These are phyloP conservation scores for Antitrichia curtipendula DNA, from an alignment of 225 moss, liverwort and hornwort species.

Conservation along the genomic window DNA sequence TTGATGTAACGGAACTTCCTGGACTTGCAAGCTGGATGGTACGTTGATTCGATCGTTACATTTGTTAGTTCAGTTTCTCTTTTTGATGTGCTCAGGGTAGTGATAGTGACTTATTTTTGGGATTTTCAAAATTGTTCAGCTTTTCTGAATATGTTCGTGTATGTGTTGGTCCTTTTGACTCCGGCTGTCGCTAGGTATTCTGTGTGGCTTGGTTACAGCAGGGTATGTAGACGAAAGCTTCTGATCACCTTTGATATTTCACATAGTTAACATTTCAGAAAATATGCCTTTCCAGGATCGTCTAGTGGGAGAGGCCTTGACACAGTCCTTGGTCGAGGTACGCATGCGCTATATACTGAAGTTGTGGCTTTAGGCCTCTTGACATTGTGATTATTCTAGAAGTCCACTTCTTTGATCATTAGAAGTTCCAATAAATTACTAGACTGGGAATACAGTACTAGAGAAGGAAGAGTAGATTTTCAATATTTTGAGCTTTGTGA, in stretches of 20 bases:
- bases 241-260: neutral
- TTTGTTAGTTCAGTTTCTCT: neutral
- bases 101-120: neutral
- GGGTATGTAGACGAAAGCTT: neutral
- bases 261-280: neutral
- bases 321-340: constrained; percentile 77
- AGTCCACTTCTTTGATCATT: neutral
- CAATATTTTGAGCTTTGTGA: neutral
- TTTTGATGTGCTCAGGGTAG: neutral
- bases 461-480: neutral
- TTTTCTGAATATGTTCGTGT: neutral
- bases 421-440: neutral
- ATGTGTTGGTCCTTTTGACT: neutral
- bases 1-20: constrained; percentile 84
- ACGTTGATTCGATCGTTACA: constrained; percentile 1
- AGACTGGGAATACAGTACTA: neutral
- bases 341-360: neutral
- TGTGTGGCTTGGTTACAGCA: neutral
- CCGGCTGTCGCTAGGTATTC: neutral
- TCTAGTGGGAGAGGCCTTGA: constrained; percentile 60
- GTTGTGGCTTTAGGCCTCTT: neutral
- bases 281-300: constrained; percentile 48
- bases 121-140: neutral
- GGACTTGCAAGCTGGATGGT: constrained; percentile 82
- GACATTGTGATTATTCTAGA: neutral